Percentiles rank a stretch among this genome's conserved stretches.
phyloP scores from a whole-genome alignment of 176 grass and related monocot species.

The Puya raimondii region DNA sequence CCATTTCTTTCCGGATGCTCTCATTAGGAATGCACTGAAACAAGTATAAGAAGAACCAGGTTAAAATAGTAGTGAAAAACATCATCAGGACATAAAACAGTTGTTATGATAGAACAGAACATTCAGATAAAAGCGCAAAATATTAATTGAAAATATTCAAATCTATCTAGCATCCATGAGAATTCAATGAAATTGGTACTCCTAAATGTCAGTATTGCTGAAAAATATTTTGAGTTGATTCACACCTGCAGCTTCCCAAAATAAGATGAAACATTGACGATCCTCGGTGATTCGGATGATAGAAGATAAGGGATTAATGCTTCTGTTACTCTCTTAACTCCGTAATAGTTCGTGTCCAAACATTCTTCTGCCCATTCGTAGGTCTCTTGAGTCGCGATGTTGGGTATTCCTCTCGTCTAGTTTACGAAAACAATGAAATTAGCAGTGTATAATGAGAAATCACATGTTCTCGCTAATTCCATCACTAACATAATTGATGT shows the following conservation, averaged over 20 bases:
- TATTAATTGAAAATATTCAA: too few species aligned
- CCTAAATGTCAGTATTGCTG: not conserved
- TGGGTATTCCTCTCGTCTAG: not conserved
- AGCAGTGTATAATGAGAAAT: not conserved
- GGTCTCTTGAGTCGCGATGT: not conserved
- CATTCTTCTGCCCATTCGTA: slow-evolving; percentile 21
- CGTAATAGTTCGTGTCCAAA: slow-evolving; percentile 23
- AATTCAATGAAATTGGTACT: not conserved
- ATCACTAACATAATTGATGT: too few species aligned
- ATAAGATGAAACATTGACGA: slow-evolving; percentile 17
- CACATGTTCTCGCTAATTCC: not conserved
- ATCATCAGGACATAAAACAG: not conserved
- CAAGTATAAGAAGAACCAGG: not conserved
- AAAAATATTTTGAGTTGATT: not conserved
- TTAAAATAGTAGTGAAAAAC: not conserved
- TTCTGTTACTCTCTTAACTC: slow-evolving; percentile 13
- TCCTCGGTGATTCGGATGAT: slow-evolving; percentile 14
- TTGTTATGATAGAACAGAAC: not conserved
- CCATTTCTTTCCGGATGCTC: slow-evolving; percentile 32
- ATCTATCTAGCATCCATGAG: not conserved
- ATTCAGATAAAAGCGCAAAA: not conserved
- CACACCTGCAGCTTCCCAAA: slow-evolving; percentile 11
- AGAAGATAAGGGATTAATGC: slow-evolving; percentile 18
- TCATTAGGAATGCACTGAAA: slow-evolving; percentile 25
- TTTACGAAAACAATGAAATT: not conserved